Evolutionary conservation across 305 asterid genomes (phyloP).

Genomic region (Fraxinus dipetala): DNA sequence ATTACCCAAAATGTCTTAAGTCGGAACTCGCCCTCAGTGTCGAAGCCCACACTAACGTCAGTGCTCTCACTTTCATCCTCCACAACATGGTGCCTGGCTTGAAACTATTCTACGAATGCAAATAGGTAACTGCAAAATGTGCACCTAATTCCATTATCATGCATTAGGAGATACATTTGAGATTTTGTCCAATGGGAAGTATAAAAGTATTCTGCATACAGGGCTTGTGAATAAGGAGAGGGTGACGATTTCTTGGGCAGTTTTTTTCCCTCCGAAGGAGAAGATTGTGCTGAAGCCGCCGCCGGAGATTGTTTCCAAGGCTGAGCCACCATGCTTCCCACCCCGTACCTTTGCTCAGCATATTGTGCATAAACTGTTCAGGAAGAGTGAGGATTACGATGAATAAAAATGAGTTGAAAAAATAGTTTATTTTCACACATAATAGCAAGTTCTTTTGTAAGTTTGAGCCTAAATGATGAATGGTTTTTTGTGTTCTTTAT

Average conservation of each 20-base stretch:
- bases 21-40: conserved; percentile 88
- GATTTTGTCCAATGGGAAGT: conserved; percentile 74
- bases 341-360: conserved; percentile 81
- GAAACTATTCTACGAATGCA: conserved; percentile 60
- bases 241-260: conserved; percentile 81
- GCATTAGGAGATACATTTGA: conserved; percentile 86
- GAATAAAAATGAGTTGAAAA: neutral
- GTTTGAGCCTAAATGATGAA: neutral
- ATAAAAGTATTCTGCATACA: conserved; percentile 75
- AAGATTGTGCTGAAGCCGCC: conserved; percentile 59
- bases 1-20: conserved; percentile 85
- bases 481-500: neutral
- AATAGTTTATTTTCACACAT: neutral
- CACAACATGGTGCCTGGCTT: conserved; percentile 93
- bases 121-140: conserved; percentile 81
- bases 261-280: conserved; percentile 81
- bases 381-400: conserved; percentile 35
- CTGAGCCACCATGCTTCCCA: conserved; percentile 54
- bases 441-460: neutral
- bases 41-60: conserved; percentile 78
- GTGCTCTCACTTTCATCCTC: conserved; percentile 84
- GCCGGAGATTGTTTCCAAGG: conserved; percentile 60
- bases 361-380: conserved; percentile 62
- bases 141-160: conserved; percentile 73
- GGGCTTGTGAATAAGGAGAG: conserved; percentile 75